A percentile compares a stretch with the other conserved stretches of the same genome.
Evolutionary conservation across 306 rosid genomes (phyloP).

Genomic region (Rosa chinensis): DNA sequence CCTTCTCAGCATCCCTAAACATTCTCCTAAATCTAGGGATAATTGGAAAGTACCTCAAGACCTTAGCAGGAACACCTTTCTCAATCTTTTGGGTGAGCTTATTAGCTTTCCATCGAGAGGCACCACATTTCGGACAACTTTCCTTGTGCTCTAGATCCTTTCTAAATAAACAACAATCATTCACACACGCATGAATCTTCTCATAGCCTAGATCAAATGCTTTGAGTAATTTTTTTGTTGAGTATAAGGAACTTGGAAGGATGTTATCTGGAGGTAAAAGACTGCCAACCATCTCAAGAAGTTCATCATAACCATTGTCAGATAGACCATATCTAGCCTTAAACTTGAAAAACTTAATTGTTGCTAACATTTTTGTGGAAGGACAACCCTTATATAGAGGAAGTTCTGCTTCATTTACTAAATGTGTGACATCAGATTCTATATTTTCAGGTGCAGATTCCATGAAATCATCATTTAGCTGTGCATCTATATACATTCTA

Average conservation of each 20-base stretch:
- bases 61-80: too few relatives aligned
- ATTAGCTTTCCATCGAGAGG: too few relatives aligned
- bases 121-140: not conserved
- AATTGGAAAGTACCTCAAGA: too few relatives aligned
- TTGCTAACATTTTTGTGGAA: not conserved
- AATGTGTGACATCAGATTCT: not conserved
- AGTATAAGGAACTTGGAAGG: not conserved
- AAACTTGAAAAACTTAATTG: not conserved
- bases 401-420: not conserved
- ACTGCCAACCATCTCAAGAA: not conserved
- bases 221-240: not conserved
- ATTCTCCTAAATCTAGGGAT: too few relatives aligned
- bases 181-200: not conserved
- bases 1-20: too few relatives aligned
- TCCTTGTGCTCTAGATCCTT: not conserved
- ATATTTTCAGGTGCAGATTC: too few relatives aligned
- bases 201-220: conserved; percentile 2
- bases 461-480: too few relatives aligned
- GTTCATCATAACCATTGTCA: not conserved
- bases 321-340: not conserved
- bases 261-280: not conserved
- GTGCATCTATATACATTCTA: too few relatives aligned
- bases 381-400: not conserved
- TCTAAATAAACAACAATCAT: not conserved
- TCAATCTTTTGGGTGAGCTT: too few relatives aligned